Conservation (phyloP, 352 stramenopile genomes). For the Phytopythium delawarense region DNA sequence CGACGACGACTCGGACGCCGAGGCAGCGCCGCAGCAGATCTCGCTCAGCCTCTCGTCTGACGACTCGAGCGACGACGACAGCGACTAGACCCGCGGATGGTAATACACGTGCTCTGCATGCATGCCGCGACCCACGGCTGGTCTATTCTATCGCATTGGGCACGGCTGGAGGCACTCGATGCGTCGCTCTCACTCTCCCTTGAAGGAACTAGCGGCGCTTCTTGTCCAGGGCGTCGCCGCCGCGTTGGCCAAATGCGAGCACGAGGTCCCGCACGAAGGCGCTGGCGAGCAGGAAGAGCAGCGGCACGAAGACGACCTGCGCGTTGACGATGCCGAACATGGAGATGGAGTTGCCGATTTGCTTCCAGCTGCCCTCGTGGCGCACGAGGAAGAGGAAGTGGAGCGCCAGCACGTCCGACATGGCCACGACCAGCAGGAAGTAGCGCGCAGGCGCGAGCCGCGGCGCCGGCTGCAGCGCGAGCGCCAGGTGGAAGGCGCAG, state of each 20-base stretch:
- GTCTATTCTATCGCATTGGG: too few relatives aligned
- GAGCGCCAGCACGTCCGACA: constrained; percentile 74
- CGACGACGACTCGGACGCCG: constrained; percentile 50
- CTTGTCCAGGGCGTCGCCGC: neutral
- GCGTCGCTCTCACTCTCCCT: neutral
- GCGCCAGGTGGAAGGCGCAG: constrained; percentile 54
- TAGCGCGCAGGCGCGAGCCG: constrained; percentile 39
- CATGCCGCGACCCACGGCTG: too few relatives aligned
- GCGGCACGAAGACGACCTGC: constrained; percentile 75
- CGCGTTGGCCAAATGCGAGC: neutral
- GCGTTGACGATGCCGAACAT: constrained; percentile 85
- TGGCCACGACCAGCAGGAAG: constrained; percentile 74
- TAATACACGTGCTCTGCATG: neutral
- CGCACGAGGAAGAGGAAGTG: constrained; percentile 83
- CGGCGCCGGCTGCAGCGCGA: constrained; percentile 11
- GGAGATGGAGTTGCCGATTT: constrained; percentile 86
- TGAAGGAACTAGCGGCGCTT: neutral
- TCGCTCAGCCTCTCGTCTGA: constrained; percentile 69
- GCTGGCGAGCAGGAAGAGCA: constrained; percentile 59
- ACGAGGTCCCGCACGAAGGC: constrained; percentile 25
- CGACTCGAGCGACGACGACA: constrained; percentile 54
- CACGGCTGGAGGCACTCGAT: neutral
- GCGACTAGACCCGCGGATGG: constrained; percentile 22
- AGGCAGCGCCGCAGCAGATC: constrained; percentile 49
- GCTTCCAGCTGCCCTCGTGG: constrained; percentile 85